Evolutionary conservation across 73 alveolate species (phyloP).

Genomic region (Paramecium caudatum): DNA sequence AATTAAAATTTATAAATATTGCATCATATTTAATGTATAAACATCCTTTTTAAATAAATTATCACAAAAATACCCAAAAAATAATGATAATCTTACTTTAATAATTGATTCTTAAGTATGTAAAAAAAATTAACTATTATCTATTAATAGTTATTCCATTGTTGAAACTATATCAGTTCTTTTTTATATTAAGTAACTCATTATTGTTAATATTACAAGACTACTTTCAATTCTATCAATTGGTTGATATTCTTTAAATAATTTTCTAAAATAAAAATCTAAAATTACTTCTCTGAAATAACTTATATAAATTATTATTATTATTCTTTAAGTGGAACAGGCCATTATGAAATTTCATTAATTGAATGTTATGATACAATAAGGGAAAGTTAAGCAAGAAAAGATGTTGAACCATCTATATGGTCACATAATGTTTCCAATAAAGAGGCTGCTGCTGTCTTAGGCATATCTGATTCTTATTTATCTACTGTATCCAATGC

Average conservation of each 20-base stretch:
- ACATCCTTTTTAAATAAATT: conserved; percentile 66
- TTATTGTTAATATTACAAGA: conserved; percentile 43
- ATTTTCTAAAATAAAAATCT: neutral
- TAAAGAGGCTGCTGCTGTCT: conserved; percentile 86
- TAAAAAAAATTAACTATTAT: conserved; percentile 53
- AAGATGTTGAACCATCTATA: conserved; percentile 82
- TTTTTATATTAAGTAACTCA: conserved; percentile 70
- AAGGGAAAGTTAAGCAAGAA: conserved; percentile 77
- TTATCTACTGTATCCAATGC: conserved; percentile 88
- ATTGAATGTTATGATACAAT: conserved; percentile 67
- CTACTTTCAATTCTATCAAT: conserved; percentile 72
- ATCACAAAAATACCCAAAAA: conserved; percentile 72
- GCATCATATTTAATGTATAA: neutral
- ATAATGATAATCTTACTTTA: conserved; percentile 65
- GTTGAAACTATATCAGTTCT: conserved; percentile 60
- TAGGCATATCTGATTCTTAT: conserved; percentile 72
- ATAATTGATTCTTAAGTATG: neutral
- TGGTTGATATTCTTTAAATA: neutral
- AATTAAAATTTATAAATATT: neutral
- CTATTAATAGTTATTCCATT: conserved; percentile 62
- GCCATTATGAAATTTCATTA: conserved; percentile 16
- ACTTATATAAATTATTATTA: neutral
- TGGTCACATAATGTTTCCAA: conserved; percentile 87
- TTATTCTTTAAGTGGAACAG: conserved; percentile 21
- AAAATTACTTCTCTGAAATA: conserved; percentile 31